phyloP scores from a whole-genome alignment of 176 grass and related monocot genomes.

The Elaeis guineensis region DNA sequence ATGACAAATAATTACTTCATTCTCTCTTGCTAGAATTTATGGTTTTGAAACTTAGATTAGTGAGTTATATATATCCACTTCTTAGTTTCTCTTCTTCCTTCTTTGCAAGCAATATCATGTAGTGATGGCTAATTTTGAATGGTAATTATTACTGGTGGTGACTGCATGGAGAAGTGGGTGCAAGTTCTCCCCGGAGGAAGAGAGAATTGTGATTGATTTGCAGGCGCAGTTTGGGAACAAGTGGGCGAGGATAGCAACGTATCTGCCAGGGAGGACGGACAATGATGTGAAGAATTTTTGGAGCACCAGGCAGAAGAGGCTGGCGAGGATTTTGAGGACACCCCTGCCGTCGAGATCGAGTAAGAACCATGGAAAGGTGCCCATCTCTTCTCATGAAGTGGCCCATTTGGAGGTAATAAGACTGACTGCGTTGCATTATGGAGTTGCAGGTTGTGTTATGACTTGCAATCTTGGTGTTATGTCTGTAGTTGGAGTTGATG shows the following conservation, averaged over 20 bases:
- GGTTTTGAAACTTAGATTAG: too few species aligned
- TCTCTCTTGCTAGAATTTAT: neutral
- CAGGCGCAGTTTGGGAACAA: conserved; percentile 81
- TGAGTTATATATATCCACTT: too few species aligned
- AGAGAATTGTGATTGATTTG: conserved; percentile 49
- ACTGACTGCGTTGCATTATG: neutral
- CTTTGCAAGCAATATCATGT: too few species aligned
- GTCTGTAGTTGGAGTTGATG: too few species aligned
- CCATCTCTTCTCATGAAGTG: conserved; percentile 2
- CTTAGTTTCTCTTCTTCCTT: too few species aligned
- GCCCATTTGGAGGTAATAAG: conserved; percentile 10
- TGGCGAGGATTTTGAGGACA: conserved; percentile 44
- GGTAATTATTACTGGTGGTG: too few species aligned
- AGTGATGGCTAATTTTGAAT: neutral
- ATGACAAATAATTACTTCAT: neutral
- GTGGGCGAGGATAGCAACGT: conserved; percentile 78
- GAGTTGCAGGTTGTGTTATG: neutral
- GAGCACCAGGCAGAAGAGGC: conserved; percentile 68
- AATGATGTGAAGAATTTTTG: conserved; percentile 94
- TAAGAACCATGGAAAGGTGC: conserved; percentile 20
- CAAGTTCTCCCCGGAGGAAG: conserved; percentile 68
- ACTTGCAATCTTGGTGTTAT: neutral
- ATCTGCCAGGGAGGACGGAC: conserved; percentile 71
- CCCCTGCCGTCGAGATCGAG: conserved; percentile 14
- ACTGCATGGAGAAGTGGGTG: conserved; percentile 22